A percentile compares a stretch with the other conserved stretches of the same genome.
These are phyloP conservation scores for Phialemoniopsis sp. DNA, from an alignment of 2,329 filamentous ascomycete genomes.

Conservation along the genomic window DNA sequence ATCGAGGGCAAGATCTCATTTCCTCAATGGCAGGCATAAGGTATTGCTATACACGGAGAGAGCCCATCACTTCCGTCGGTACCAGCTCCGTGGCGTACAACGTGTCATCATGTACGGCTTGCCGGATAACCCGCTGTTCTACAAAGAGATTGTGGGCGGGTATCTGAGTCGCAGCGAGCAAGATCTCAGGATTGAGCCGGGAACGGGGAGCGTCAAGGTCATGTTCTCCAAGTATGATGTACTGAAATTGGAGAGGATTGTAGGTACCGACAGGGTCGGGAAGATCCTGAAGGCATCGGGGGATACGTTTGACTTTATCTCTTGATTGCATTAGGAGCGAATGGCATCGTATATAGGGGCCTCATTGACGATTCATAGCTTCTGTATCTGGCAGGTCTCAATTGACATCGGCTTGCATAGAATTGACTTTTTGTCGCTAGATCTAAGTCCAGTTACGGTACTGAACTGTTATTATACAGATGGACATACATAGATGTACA, in stretches of 20 bases:
- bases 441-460: too few relatives aligned
- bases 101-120: conserved; percentile 80
- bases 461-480: too few relatives aligned
- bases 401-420: too few relatives aligned
- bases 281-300: conserved; percentile 80
- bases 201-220: conserved; percentile 54
- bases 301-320: conserved; percentile 92
- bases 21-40: conserved; percentile 75
- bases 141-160: conserved; percentile 68
- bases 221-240: conserved; percentile 89
- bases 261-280: conserved; percentile 74
- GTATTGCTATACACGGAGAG: conserved; percentile 89
- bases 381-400: too few relatives aligned
- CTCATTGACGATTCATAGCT: too few relatives aligned
- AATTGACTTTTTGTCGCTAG: too few relatives aligned
- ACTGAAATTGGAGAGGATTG: conserved; percentile 82
- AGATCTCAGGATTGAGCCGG: conserved; percentile 49
- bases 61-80: conserved; percentile 95
- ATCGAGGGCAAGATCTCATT: conserved; percentile 81
- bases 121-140: conserved; percentile 83
- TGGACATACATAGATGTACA: too few relatives aligned
- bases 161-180: conserved; percentile 60
- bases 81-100: conserved; percentile 75
- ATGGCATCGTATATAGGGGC: too few relatives aligned
- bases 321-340: too few relatives aligned